Evolutionary conservation across 2,329 filamentous ascomycete species (phyloP), one percentile per base, ranked within the genome.

Genomic region (Bimuria novae-zelandiae): DNA sequence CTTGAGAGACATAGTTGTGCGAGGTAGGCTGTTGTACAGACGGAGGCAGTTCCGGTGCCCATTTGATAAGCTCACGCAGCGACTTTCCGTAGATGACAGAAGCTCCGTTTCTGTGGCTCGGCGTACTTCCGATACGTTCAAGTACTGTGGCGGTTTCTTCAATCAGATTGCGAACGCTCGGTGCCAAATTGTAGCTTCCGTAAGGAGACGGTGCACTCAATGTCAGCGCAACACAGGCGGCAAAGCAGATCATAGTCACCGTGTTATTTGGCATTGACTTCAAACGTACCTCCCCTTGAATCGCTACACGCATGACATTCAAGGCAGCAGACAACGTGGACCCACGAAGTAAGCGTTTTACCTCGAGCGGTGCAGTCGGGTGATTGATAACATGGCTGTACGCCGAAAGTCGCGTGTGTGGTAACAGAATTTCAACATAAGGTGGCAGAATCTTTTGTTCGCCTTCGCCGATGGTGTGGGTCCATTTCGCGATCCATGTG

Each of bases 211-310:
- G 64, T 14, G 66, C 62, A 51, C 69, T 69, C 17, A 72, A 54
- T 84, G 51, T 89, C 73, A 45, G 82, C 80, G 40, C 85, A 75
- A 71, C 61, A 30, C 62, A 70, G 14, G 67, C 71, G 0, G 88
- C 87, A 58, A 89, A 90, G 1, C 87, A 88, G 11, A 90, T 89
- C 88, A 90, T 90, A 58, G 90, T 89, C 50, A 87, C 83, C 0
- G 88, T 89, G 61, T 90, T 90, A 70, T 90, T 90, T 0, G 88
- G 88, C 87, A 90, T 90, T 0, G 87, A 89, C 50, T 85, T 85
- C 0, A 90, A 78, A 55, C 87, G 82, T 0, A 80, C 76, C 65
- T 90, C 88, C 29, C 87, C 87, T 69, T 89, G 87, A 5, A 90
- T 88, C 0, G 87, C 87, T 1, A 85, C 86, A 19, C 88, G 83